Evolutionary conservation across 2,329 filamentous ascomycete species (phyloP), one percentile per base, ranked within the genome.

Genomic region (Endothia cerciana): DNA sequence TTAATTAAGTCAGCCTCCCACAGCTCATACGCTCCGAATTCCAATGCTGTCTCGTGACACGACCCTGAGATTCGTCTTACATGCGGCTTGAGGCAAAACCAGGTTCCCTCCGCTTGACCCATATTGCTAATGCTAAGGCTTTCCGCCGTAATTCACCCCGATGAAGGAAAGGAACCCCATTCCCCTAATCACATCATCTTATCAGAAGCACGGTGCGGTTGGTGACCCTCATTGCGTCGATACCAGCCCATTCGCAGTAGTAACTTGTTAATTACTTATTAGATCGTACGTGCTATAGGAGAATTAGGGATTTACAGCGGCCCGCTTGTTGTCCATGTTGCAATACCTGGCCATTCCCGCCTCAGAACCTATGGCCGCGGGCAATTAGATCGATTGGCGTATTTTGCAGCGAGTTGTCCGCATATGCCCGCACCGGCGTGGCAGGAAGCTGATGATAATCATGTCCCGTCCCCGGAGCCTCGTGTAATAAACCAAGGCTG

Each of bases 331-430:
- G 10, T 6, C 10, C 10, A 5, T 1, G 10, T 3, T 28, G 22
- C 22, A 13, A 49, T 28, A 15, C 11, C n/a, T 22, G 43, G 2
- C 13, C 2, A 1, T 47, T 47, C n/a, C 13, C 45, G 3, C 25
- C 45, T 49, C 4, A 49, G 11, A 49, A 49, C 45, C 25, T 49
- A 3, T 13, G 45, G 45, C 13, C 22, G 22, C 10, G 8, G 11
- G 10, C 45, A 22, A 66, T 62, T 4, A 66, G 62, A 13, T 66
- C 40, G 11, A 64, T 15, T 17, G 65, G 65, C 8, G 65, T 66
- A 19, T 22, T 60, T n/a, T 64, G 65, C 47, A 56, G 53, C 8
- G 65, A 66, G 22, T 56, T 28, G 2, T 47, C 56, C 41, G 56
- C 56, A 1, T 49, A n/a, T 4, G 36, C 41, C 4, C 45, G n/a